phyloP scores from a whole-genome alignment of 1,284 basidiomycete genomes.

The Ganoderma leucocontextum region DNA sequence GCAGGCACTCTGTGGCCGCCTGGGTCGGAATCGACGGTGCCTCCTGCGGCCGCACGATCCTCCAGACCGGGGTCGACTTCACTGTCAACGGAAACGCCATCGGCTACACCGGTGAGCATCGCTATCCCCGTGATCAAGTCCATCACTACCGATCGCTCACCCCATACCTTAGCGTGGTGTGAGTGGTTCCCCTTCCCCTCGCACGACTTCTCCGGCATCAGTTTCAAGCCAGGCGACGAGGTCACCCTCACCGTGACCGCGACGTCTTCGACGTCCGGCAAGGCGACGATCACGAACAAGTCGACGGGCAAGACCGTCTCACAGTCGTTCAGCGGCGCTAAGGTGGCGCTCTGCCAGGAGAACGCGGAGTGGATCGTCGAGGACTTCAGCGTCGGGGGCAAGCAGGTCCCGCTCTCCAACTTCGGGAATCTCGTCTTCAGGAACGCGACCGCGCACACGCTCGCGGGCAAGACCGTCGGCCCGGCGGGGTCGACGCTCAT shows the following conservation, averaged over 20 bases:
- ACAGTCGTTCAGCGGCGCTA: slow-evolving; percentile 40
- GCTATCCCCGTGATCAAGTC: too few relatives aligned
- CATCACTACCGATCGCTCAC: too few relatives aligned
- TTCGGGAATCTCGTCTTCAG: slow-evolving; percentile 45
- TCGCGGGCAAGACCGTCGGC: slow-evolving; percentile 13
- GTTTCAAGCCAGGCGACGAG: slow-evolving; percentile 39
- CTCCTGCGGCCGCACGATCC: slow-evolving; percentile 29
- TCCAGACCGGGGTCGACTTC: slow-evolving; percentile 42
- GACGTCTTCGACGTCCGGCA: slow-evolving; percentile 37
- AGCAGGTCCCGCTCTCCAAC: slow-evolving; percentile 48
- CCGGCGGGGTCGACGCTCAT: slow-evolving; percentile 41
- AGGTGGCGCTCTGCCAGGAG: slow-evolving; percentile 43
- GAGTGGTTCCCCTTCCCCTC: slow-evolving; percentile 44
- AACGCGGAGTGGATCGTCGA: slow-evolving; percentile 41
- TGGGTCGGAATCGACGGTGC: slow-evolving; percentile 34
- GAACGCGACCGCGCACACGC: slow-evolving; percentile 21
- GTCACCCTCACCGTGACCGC: slow-evolving; percentile 40
- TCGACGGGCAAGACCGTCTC: slow-evolving; percentile 40
- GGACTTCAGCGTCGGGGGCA: slow-evolving; percentile 41
- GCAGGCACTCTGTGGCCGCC: slow-evolving; percentile 36
- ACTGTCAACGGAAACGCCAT: slow-evolving; percentile 33
- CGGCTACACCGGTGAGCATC: slow-evolving; percentile 30
- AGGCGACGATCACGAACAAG: slow-evolving; percentile 42
- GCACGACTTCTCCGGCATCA: slow-evolving; percentile 43
- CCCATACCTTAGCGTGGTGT: slow-evolving; percentile 42